Percentiles rank a stretch among this genome's conserved stretches.
phyloP scores from a whole-genome alignment of 1,284 basidiomycete species.

The Mycena sp. region DNA sequence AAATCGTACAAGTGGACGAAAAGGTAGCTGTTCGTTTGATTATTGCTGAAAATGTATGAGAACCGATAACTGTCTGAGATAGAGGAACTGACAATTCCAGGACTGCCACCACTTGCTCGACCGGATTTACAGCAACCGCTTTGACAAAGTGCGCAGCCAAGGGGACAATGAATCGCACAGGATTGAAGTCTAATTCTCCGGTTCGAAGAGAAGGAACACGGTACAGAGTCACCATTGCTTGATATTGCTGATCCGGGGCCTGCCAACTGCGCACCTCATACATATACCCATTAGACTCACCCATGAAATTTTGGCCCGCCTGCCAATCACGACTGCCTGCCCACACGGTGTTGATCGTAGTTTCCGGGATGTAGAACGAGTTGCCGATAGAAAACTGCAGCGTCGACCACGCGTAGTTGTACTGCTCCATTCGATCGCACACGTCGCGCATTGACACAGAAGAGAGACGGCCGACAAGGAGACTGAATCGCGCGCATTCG shows the following conservation, averaged over 20 bases:
- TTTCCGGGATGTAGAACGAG: background rate
- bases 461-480: background rate
- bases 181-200: background rate
- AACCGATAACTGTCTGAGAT: background rate
- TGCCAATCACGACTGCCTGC: conserved; percentile 4
- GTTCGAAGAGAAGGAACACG: conserved; percentile 11
- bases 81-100: conserved; percentile 10
- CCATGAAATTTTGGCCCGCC: conserved; percentile 14
- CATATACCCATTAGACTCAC: conserved; percentile 18
- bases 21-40: background rate
- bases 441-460: background rate
- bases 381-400: background rate
- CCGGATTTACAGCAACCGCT: conserved; percentile 19
- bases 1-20: conserved; percentile 11
- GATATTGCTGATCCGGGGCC: background rate
- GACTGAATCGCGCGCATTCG: conserved; percentile 16
- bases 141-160: conserved; percentile 1
- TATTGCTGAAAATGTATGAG: background rate
- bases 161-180: background rate
- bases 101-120: background rate
- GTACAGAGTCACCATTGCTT: background rate
- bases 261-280: conserved; percentile 9
- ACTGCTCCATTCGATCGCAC: conserved; percentile 9
- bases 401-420: conserved; percentile 22
- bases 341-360: conserved; percentile 3